Conservation (phyloP, 2,329 filamentous ascomycete genomes). For the Aspergillus pseudoterreus region DNA sequence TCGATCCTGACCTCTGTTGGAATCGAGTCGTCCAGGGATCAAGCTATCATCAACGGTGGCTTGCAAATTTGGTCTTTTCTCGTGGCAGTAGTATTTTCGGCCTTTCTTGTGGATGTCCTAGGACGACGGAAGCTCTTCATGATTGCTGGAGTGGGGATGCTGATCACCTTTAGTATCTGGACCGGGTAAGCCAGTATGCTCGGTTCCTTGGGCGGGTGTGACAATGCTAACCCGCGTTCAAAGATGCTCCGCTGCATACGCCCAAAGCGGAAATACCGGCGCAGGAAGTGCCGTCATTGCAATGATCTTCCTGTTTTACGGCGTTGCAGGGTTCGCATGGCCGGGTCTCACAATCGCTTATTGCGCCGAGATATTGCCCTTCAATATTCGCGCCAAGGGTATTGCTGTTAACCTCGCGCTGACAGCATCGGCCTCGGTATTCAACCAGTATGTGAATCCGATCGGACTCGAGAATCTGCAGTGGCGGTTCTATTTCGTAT, state of each 20-base stretch:
- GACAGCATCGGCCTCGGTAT: not conserved
- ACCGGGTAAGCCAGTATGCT: not conserved
- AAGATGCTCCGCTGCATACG: no score
- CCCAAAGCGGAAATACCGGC: no score
- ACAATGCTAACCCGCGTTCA: no score
- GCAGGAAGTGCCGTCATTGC: not conserved
- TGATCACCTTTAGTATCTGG: conserved; percentile 14
- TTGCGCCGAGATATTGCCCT: conserved; percentile 5
- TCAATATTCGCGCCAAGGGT: not conserved
- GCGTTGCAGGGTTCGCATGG: conserved; percentile 25
- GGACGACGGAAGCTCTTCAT: conserved; percentile 9
- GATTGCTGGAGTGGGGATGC: conserved; percentile 7
- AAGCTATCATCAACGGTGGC: conserved; percentile 21
- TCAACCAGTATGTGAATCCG: conserved; percentile 2
- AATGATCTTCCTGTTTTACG: conserved; percentile 18
- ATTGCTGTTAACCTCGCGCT: not conserved
- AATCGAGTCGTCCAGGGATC: conserved; percentile 8
- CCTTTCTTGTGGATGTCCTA: conserved; percentile 7
- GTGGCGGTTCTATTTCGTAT: conserved; percentile 14
- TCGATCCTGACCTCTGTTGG: conserved; percentile 30
- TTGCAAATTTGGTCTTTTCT: conserved; percentile 14
- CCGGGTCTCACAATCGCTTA: conserved; percentile 16
- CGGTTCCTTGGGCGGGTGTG: no score
- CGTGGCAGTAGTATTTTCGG: conserved; percentile 24
- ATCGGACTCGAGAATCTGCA: conserved; percentile 12